These are phyloP conservation scores for Lasiodiplodia gonubiensis DNA, from an alignment of 2,329 filamentous ascomycete genomes.

Conservation along the genomic window DNA sequence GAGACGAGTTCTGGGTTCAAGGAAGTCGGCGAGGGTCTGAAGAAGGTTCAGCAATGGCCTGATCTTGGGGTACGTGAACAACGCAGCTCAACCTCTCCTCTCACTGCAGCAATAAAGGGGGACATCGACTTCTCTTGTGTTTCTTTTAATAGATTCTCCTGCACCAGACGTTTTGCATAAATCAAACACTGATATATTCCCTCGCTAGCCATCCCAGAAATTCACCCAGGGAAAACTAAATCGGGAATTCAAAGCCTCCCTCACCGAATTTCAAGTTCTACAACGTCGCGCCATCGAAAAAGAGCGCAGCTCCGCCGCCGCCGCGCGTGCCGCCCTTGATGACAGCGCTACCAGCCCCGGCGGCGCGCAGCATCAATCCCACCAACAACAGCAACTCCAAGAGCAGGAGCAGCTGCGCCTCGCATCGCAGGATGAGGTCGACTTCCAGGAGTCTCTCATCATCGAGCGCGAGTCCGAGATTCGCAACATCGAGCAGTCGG, in stretches of 20 bases:
- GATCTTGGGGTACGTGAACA: conserved; percentile 72
- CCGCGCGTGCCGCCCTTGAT: conserved; percentile 80
- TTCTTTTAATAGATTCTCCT: conserved; percentile 30
- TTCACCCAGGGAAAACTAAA: conserved; percentile 96
- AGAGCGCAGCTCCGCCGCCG: conserved; percentile 82
- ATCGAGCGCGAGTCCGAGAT: conserved; percentile 97
- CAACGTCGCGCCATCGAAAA: conserved; percentile 91
- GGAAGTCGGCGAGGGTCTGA: conserved; percentile 89
- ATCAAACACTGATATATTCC: neutral
- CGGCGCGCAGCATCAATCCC: conserved; percentile 46
- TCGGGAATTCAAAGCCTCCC: conserved; percentile 86
- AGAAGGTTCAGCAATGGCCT: conserved; percentile 80
- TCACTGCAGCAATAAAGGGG: neutral
- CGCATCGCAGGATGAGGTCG: conserved; percentile 90
- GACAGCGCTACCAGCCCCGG: conserved; percentile 53
- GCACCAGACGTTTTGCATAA: neutral
- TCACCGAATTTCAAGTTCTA: conserved; percentile 90
- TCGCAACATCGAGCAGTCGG: conserved; percentile 94
- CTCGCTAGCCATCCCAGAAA: conserved; percentile 81
- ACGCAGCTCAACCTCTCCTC: conserved; percentile 3
- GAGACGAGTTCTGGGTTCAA: conserved; percentile 88
- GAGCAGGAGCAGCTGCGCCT: conserved; percentile 74
- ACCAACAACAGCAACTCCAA: conserved; percentile 55
- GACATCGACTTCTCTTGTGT: neutral
- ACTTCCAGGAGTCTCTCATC: conserved; percentile 95